Conservation (phyloP, 768 basidiomycete genomes). For the Coprinopsis strossmayeri region DNA sequence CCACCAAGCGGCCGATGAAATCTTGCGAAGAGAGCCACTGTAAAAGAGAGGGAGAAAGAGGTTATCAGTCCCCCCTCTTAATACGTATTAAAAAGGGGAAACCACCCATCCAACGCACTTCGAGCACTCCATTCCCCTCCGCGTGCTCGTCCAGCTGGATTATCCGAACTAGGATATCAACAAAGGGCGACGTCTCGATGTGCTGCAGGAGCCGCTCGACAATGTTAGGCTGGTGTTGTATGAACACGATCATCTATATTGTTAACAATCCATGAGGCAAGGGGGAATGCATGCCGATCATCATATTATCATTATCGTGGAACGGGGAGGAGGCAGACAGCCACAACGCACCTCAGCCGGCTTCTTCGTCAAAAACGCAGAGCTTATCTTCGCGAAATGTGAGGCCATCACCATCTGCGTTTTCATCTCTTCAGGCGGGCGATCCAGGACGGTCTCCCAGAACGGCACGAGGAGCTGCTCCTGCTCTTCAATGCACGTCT, state of each 20-base stretch:
- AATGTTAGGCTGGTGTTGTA: conserved; percentile 74
- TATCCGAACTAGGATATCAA: conserved; percentile 86
- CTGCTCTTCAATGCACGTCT: conserved; percentile 72
- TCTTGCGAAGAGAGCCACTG: conserved; percentile 87
- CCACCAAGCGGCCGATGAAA: conserved; percentile 75
- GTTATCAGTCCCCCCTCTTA: too few species aligned
- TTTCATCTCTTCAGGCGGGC: conserved; percentile 80
- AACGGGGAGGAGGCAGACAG: too few species aligned
- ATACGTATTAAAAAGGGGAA: conserved; percentile 7
- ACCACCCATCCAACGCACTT: conserved; percentile 51
- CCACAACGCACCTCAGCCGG: conserved; percentile 83
- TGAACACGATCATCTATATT: conserved; percentile 84
- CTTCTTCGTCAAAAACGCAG: conserved; percentile 81
- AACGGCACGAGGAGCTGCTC: conserved; percentile 76
- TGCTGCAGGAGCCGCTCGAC: conserved; percentile 79
- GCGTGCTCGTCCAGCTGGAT: conserved; percentile 86
- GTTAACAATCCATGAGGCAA: background rate
- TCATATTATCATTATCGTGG: too few species aligned
- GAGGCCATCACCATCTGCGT: conserved; percentile 82
- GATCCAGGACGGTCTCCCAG: conserved; percentile 85
- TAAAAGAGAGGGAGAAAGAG: too few species aligned
- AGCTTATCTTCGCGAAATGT: conserved; percentile 93
- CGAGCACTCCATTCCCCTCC: conserved; percentile 74
- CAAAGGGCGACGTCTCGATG: conserved; percentile 85
- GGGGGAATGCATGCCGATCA: conserved; percentile 3